Evolutionary conservation across 2,329 filamentous ascomycete genomes (phyloP), one percentile per base, ranked within the genome.

Genomic region (Sclerotinia subarctica): DNA sequence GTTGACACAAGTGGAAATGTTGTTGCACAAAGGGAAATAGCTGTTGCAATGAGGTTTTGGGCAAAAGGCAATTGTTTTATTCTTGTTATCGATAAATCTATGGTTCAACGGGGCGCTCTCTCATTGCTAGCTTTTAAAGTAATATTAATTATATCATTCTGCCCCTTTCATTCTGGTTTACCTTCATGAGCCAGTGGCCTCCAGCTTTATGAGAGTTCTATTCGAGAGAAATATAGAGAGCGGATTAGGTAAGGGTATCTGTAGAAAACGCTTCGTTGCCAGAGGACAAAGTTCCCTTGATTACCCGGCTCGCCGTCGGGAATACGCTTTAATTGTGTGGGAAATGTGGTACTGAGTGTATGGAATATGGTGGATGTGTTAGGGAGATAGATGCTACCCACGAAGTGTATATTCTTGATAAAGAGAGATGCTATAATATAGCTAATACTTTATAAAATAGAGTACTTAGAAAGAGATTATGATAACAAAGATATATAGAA

Each of bases 301-400:
- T 75, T 56, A 19, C 75, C 78, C 8, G 79, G 78, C 70, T 82
- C 80, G 58, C 80, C 80, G 70, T 82, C 81, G 3, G 80, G 80
- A 4, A 82, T 76, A 46, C 77, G 76, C 35, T 72, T 73, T 35
- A 81, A 72, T 17, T 78, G 79, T 26, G 71, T 68, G 4, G 78
- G 76, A 2, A 81, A 73, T 5, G 70, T 69, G 8, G 72, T 68
- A n/a, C 69, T 66, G 47, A 78, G 73, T 42, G 69, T 72, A 3
- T 69, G 74, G 64, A 82, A 78, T 21, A 78, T 77, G 19, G 77
- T 73, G 56, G 76, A 72, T 4, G 77, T 72, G 62, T 78, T 73
- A 5, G 74, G 66, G 5, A 79, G 73, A 4, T 78, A 78, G 42
- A 81, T 74, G 60, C 78, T 80, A 46, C 79, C 80, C 11, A 81